Evolutionary conservation across 2,329 filamentous ascomycete genomes (phyloP).

Genomic region (Furcasterigmium furcatum): DNA sequence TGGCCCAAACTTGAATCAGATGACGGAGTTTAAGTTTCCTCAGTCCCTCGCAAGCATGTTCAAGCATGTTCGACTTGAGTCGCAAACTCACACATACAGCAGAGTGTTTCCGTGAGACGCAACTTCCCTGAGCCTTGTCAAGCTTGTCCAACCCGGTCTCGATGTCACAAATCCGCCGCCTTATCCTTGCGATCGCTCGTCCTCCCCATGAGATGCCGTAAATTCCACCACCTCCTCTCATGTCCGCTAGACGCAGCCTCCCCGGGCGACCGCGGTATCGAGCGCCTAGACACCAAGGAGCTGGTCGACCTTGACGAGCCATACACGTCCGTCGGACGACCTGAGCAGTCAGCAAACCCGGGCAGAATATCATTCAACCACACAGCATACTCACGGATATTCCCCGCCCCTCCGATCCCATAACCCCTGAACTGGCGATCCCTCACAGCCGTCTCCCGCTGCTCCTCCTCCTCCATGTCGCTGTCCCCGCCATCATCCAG

Average conservation of each 20-base stretch:
- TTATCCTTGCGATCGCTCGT: slow-evolving; percentile 6
- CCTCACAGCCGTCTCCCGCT: slow-evolving; percentile 19
- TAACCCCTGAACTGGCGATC: slow-evolving; percentile 30
- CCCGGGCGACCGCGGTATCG: too few species aligned
- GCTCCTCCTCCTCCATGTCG: slow-evolving; percentile 19
- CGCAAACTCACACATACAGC: too few species aligned
- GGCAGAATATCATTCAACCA: too few species aligned
- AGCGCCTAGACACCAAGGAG: too few species aligned
- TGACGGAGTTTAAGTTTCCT: too few species aligned
- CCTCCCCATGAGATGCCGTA: slow-evolving; percentile 8
- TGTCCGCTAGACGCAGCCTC: slow-evolving; percentile 2
- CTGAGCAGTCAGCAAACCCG: slow-evolving; percentile 4
- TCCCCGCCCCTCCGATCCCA: slow-evolving; percentile 34
- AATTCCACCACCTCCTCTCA: slow-evolving; percentile 6
- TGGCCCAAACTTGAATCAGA: too few species aligned
- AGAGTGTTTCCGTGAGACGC: too few species aligned
- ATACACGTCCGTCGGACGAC: slow-evolving; percentile 19
- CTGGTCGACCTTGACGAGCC: slow-evolving; percentile 10
- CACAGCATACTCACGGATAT: slow-evolving; percentile 27
- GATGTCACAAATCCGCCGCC: too few species aligned
- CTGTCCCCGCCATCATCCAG: slow-evolving; percentile 13
- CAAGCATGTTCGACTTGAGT: too few species aligned
- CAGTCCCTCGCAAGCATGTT: too few species aligned
- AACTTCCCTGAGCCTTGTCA: too few species aligned
- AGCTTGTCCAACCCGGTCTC: too few species aligned